Conservation (phyloP, 2,329 filamentous ascomycete species). For the Fusarium sp. region DNA sequence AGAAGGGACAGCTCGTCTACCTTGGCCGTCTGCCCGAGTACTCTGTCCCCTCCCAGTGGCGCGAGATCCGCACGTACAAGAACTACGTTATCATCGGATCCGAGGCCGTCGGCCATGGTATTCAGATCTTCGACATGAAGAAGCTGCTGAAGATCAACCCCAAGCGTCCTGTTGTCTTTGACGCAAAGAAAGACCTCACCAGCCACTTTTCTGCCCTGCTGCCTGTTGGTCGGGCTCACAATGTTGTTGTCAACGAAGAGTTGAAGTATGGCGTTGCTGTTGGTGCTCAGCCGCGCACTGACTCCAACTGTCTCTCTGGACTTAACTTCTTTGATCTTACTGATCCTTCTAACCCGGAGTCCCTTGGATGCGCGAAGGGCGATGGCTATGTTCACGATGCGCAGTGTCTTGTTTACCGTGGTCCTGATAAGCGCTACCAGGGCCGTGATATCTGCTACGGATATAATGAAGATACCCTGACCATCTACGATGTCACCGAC, state of each 20-base stretch:
- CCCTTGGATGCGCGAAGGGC: slow-evolving; percentile 61
- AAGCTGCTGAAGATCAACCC: slow-evolving; percentile 60
- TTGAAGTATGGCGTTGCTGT: slow-evolving; percentile 58
- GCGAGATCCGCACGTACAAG: slow-evolving; percentile 54
- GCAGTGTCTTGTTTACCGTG: slow-evolving; percentile 65
- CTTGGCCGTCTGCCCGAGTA: slow-evolving; percentile 58
- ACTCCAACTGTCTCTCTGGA: slow-evolving; percentile 56
- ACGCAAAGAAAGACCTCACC: slow-evolving; percentile 48
- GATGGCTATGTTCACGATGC: slow-evolving; percentile 71
- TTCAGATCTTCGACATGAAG: slow-evolving; percentile 73
- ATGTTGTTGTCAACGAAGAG: slow-evolving; percentile 62
- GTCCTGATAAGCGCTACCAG: slow-evolving; percentile 58
- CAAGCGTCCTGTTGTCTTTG: slow-evolving; percentile 49
- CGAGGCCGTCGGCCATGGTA: slow-evolving; percentile 60
- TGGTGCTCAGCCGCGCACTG: slow-evolving; percentile 52
- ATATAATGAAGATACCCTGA: slow-evolving; percentile 63
- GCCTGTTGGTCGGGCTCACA: slow-evolving; percentile 58
- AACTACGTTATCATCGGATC: slow-evolving; percentile 53
- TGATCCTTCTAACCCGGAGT: slow-evolving; percentile 62
- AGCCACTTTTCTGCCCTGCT: slow-evolving; percentile 48
- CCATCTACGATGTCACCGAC: slow-evolving; percentile 64
- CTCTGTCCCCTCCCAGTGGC: slow-evolving; percentile 49
- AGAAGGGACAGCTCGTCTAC: slow-evolving; percentile 56
- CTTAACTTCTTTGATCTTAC: slow-evolving; percentile 68
- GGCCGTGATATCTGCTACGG: slow-evolving; percentile 65